Evolutionary conservation across 2,329 filamentous ascomycete species (phyloP), one percentile per base, ranked within the genome.

Genomic region (Trichoderma citrinoviride): DNA sequence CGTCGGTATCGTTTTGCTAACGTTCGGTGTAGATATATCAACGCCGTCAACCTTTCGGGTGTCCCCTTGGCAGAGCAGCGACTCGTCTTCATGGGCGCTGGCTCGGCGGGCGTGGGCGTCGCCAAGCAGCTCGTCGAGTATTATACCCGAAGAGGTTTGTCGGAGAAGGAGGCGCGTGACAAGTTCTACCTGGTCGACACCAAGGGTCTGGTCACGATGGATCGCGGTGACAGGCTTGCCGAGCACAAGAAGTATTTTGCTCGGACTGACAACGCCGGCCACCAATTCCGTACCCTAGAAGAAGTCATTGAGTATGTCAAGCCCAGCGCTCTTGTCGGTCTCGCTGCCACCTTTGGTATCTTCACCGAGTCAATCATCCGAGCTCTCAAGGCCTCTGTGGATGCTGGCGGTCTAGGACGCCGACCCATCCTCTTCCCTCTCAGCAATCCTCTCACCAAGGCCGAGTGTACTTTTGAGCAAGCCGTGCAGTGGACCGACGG

Each of bases 131-230:
- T 99, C 69, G 93, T 97, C 65, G 92, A 97, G 79, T 97, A 92
- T 84, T 98, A 98, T 82, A 92, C 93, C 73, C 91, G 92, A 71
- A 91, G 93, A 71, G 95, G 95, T 46, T 83, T 98, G 73, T 90
- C 90, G 10, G 94, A 98, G 78, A 87, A 93, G 72, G 89, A 92
- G 69, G 95, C 95, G 64, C 88, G 89, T 72, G 87, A 89, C 74
- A 95, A 95, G 83, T 98, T 99, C 86, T 98, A 90, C 87, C 91
- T 99, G 54, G 93, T 98, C 67, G 95, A 98, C 81, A 97, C 93
- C 74, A 94, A 95, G 82, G 95, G 95, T 72, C 89, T 99, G 23
- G 94, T 99, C 60, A 97, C 95, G 68, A 84, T 85, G 67, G 94
- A 99, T 81, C 91, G 95, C 67, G 94, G 94, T 63, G 95, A 98